Conservation (phyloP, 768 basidiomycete genomes). For the Lyophyllum atratum region DNA sequence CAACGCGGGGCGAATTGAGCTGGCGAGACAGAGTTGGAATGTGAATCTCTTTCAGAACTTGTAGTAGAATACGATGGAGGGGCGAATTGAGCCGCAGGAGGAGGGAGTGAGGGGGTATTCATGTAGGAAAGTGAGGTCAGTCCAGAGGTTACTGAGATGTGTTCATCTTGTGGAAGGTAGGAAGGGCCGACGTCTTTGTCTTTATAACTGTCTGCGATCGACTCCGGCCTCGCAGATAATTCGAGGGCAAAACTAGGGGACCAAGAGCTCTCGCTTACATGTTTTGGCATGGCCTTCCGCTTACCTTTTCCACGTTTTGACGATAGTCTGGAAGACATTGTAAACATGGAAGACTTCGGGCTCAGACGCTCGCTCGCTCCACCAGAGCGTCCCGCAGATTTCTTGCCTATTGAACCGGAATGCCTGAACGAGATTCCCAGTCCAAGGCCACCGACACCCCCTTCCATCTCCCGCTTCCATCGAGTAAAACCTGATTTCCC, state of each 20-base stretch:
- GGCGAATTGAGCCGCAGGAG: slow-evolving; percentile 16
- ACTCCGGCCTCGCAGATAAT: slow-evolving; percentile 29
- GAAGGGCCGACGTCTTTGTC: slow-evolving; percentile 18
- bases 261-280: slow-evolving; percentile 34
- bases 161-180: slow-evolving; percentile 3
- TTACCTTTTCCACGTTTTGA: slow-evolving; percentile 36
- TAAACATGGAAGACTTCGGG: slow-evolving; percentile 28
- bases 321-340: slow-evolving; percentile 17
- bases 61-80: slow-evolving; percentile 34
- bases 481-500: slow-evolving; percentile 38
- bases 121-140: slow-evolving; percentile 26
- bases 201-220: slow-evolving; percentile 26
- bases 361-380: slow-evolving; percentile 19
- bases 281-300: slow-evolving; percentile 27
- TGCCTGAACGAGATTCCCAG: slow-evolving; percentile 45
- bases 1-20: slow-evolving; percentile 30
- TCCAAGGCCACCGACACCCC: slow-evolving; percentile 29
- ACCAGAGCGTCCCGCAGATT: slow-evolving; percentile 13
- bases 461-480: slow-evolving; percentile 47
- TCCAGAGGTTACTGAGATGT: slow-evolving; percentile 11
- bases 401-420: slow-evolving; percentile 31
- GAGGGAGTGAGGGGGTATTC: slow-evolving; percentile 21
- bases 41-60: slow-evolving; percentile 22
- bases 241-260: slow-evolving; percentile 37
- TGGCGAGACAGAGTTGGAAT: slow-evolving; percentile 13